A percentile compares a stretch with the other conserved stretches of the same genome.
Conservation (phyloP, 2,329 filamentous ascomycete species). For the Fusarium albidum region DNA sequence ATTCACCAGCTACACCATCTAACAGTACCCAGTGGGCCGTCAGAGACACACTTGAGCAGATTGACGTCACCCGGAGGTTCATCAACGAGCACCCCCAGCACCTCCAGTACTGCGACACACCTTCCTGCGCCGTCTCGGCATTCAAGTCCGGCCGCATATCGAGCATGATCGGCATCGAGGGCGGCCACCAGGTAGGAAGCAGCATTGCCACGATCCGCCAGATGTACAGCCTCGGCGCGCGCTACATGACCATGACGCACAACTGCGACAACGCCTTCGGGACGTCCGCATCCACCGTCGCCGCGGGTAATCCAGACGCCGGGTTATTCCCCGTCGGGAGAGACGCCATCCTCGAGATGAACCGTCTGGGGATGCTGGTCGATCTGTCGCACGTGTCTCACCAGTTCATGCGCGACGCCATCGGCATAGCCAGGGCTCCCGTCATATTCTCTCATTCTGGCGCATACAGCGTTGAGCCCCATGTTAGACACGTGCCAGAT, state of each 20-base stretch:
- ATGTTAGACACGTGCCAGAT: constrained; percentile 51
- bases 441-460: constrained; percentile 46
- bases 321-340: constrained; percentile 39
- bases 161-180: constrained; percentile 49
- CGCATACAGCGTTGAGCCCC: constrained; percentile 37
- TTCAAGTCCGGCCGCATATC: constrained; percentile 45
- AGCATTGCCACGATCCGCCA: constrained; percentile 45
- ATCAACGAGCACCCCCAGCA: constrained; percentile 36
- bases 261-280: constrained; percentile 45
- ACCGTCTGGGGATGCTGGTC: constrained; percentile 46
- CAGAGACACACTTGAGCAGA: constrained; percentile 40
- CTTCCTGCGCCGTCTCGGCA: constrained; percentile 38
- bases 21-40: constrained; percentile 8
- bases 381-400: constrained; percentile 44
- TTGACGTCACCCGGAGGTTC: constrained; percentile 43
- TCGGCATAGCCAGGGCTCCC: constrained; percentile 36
- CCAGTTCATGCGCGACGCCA: constrained; percentile 41
- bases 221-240: constrained; percentile 47
- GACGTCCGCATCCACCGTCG: constrained; percentile 42
- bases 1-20: neutral
- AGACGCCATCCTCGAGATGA: constrained; percentile 46
- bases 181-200: constrained; percentile 45
- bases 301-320: constrained; percentile 30
- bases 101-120: constrained; percentile 38
- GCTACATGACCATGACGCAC: constrained; percentile 49